Conservation (phyloP, 225 moss, liverwort and hornwort species). For the Ulota crispa region DNA sequence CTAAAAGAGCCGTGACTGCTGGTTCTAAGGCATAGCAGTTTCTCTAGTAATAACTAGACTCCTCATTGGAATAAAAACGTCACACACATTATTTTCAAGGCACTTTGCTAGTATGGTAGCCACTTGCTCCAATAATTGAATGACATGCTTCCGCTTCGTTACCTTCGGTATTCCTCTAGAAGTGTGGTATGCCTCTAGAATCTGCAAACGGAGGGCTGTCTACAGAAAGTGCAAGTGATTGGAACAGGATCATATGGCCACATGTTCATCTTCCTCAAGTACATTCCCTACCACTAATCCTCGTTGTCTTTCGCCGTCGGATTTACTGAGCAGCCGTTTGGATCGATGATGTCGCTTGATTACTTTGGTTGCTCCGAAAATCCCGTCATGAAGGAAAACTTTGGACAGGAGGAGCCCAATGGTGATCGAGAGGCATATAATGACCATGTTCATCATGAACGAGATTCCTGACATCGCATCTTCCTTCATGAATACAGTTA, state of each 20-base stretch:
- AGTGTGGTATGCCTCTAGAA: not conserved
- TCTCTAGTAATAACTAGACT: too few relatives aligned
- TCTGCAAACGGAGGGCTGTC: not conserved
- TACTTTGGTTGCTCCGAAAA: conserved; percentile 39
- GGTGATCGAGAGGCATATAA: conserved; percentile 64
- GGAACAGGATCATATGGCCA: conserved; percentile 44
- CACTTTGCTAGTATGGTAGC: not conserved
- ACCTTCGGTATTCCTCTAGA: not conserved
- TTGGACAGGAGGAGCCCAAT: conserved; percentile 58
- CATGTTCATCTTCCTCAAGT: conserved; percentile 40
- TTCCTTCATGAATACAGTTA: conserved; percentile 43
- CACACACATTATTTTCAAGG: too few relatives aligned
- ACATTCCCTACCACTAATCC: conserved; percentile 20
- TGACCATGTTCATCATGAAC: conserved; percentile 64
- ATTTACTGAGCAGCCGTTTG: not conserved
- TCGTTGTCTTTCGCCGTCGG: conserved; percentile 16
- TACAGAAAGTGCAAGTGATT: not conserved
- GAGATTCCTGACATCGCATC: conserved; percentile 49
- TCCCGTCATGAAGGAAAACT: conserved; percentile 49
- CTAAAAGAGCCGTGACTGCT: too few relatives aligned
- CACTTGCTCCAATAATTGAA: not conserved
- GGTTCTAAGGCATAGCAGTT: too few relatives aligned
- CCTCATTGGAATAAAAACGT: too few relatives aligned
- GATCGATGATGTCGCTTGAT: conserved; percentile 6
- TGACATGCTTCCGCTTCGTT: not conserved